Percentiles rank a stretch among this genome's conserved stretches.
phyloP scores from a whole-genome alignment of 441 rosid genomes.

The Daphne laureola region DNA sequence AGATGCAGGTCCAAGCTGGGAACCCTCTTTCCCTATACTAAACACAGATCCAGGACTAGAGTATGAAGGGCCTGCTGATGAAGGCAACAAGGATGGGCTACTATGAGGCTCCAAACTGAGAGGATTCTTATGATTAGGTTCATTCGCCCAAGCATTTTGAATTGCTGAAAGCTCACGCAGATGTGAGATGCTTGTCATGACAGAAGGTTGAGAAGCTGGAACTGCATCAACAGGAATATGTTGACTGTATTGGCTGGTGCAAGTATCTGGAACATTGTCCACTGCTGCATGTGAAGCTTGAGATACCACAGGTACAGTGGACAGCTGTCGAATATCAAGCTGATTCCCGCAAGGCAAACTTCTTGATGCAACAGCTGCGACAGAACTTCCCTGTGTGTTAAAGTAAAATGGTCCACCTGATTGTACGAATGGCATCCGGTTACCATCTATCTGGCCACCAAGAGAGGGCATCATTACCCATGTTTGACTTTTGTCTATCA shows the following conservation, averaged over 20 bases:
- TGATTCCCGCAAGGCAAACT: constrained; percentile 21
- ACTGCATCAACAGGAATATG: constrained; percentile 29
- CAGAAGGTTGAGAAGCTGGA: constrained; percentile 27
- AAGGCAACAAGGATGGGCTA: constrained; percentile 17
- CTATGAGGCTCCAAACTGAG: constrained; percentile 22
- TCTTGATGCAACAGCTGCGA: constrained; percentile 18
- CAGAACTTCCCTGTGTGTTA: constrained; percentile 30
- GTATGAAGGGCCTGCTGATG: constrained; percentile 23
- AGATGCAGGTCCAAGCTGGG: constrained; percentile 20
- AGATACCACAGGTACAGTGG: constrained; percentile 25
- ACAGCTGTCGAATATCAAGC: constrained; percentile 21
- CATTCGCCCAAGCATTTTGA: constrained; percentile 40
- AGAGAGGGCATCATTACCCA: constrained; percentile 21
- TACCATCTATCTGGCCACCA: constrained; percentile 20
- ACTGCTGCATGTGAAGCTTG: constrained; percentile 21
- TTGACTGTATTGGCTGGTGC: constrained; percentile 17
- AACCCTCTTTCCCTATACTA: constrained; percentile 15
- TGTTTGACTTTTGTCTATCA: constrained; percentile 24
- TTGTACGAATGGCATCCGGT: constrained; percentile 19
- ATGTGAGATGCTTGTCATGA: constrained; percentile 25
- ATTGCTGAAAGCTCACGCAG: constrained; percentile 29
- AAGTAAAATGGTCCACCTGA: constrained; percentile 17
- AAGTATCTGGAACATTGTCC: constrained; percentile 14
- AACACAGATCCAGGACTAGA: constrained; percentile 19
- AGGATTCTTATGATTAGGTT: constrained; percentile 30